A percentile compares a stretch with the other conserved stretches of the same genome.
Conservation (phyloP, 208 protist species). For the Crithidia acanthocephali region DNA sequence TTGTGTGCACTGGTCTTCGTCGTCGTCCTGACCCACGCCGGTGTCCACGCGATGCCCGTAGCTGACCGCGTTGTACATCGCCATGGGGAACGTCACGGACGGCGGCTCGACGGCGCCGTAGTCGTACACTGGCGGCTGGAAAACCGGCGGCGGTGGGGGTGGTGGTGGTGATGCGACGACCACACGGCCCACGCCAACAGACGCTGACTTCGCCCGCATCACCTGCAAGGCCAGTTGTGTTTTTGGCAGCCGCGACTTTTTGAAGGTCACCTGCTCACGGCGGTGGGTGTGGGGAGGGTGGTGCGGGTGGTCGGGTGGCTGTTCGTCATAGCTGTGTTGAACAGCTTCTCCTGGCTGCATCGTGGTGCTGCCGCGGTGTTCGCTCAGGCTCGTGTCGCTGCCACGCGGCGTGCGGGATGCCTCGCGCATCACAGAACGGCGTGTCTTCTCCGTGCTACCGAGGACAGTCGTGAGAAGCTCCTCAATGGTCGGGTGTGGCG, state of each 20-base stretch:
- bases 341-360: neutral
- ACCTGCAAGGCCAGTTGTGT: slow-evolving; percentile 26
- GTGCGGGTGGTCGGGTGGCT: neutral
- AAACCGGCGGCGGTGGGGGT: neutral
- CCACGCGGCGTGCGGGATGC: neutral
- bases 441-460: neutral
- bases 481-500: neutral
- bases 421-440: neutral
- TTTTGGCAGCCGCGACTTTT: slow-evolving; percentile 14
- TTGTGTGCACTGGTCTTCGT: neutral
- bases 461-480: neutral
- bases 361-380: neutral
- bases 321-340: neutral
- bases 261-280: neutral
- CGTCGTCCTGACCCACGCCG: neutral
- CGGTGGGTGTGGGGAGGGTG: neutral
- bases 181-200: neutral
- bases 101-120: neutral
- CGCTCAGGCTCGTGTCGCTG: neutral
- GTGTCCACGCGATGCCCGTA: neutral
- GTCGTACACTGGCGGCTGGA: neutral
- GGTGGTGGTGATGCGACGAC: no score
- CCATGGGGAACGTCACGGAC: neutral
- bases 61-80: neutral
- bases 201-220: slow-evolving; percentile 8